Evolutionary conservation across 2,329 filamentous ascomycete species (phyloP), one percentile per base, ranked within the genome.

Genomic region (Colletotrichum gloeosporioides): DNA sequence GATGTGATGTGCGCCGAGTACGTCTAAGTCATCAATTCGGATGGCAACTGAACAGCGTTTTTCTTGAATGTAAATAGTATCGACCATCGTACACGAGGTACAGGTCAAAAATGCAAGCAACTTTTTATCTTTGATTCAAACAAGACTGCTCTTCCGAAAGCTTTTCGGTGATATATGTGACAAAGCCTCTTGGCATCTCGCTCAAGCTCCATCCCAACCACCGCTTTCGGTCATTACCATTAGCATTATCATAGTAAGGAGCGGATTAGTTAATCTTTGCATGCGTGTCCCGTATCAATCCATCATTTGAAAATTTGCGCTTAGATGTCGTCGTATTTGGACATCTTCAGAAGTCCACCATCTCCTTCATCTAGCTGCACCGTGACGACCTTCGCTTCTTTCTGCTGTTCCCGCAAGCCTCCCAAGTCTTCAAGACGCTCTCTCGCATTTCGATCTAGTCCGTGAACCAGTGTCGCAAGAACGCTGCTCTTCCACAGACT

Each of bases 401-500:
- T 73, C 64, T 78, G 81, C 78, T 83, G 80, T 18, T 80, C 78
- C 13, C 71, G 36, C 25, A 83, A 68, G 16, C 65, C 78, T 8
- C 65, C 70, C 25, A 78, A 55, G 10, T 78, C 77, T 29, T 70
- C 79, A 31, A 84, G 80, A 27, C 78, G 77, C 7, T 76, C 78
- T 57, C 80, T 77, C 2, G 78, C 78, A 27, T 79, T 78, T 13
- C 79, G 77, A 69, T 85, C 84, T 59, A 86, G 77, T 2, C 84
- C 84, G 67, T 85, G 82, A 27, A 85, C 81, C 69, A 85, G 63
- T 74, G 84, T 79, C 0, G 84, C 84, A 16, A 85, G 73, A 25
- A 81, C 79, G 63, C 83, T 85, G 39, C 83, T 83, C 80, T 85
- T 85, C 83, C 83, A 84, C 25, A 82, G 39, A 27, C 79, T 76